Percentiles rank a stretch among this genome's conserved stretches.
phyloP scores from a whole-genome alignment of 2,329 filamentous ascomycete genomes.

The Neoscytalidium dimidiatum region DNA sequence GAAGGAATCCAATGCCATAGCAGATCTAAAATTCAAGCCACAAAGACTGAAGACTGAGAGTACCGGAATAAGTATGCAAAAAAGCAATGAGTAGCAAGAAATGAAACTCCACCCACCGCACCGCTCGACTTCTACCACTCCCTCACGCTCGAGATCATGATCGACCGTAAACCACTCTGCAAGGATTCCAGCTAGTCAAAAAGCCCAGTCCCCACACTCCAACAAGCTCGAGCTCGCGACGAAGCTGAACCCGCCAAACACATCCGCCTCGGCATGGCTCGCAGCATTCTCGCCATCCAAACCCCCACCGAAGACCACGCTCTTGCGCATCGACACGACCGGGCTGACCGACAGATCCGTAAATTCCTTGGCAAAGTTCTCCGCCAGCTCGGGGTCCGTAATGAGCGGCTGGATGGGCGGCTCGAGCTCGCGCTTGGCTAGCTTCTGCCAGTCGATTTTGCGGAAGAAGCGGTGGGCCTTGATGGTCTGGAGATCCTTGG shows the following conservation, averaged over 20 bases:
- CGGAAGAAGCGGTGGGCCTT: conserved; percentile 96
- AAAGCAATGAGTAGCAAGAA: background rate
- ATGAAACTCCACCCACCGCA: background rate
- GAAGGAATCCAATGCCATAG: background rate
- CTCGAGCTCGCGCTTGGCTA: conserved; percentile 78
- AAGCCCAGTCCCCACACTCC: conserved; percentile 30
- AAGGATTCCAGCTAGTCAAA: conserved; percentile 18
- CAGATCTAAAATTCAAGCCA: background rate
- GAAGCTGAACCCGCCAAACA: conserved; percentile 57
- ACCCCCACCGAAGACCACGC: conserved; percentile 23
- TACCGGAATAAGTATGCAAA: background rate
- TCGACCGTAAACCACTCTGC: background rate
- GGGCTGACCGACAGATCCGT: conserved; percentile 83
- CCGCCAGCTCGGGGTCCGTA: conserved; percentile 91
- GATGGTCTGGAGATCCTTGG: conserved; percentile 80
- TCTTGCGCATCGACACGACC: conserved; percentile 37
- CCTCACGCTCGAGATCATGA: too few relatives aligned
- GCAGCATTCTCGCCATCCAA: conserved; percentile 28
- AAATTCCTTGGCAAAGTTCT: conserved; percentile 95
- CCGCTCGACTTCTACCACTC: background rate
- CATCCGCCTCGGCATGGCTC: conserved; percentile 42
- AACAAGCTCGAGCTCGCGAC: conserved; percentile 54
- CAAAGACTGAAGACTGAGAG: background rate
- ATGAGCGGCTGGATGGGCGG: conserved; percentile 92
- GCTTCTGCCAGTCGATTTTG: conserved; percentile 90